A percentile compares a stretch with the other conserved stretches of the same genome.
phyloP scores from a whole-genome alignment of 2,329 filamentous ascomycete species.

The Paecilomyces formosus region DNA sequence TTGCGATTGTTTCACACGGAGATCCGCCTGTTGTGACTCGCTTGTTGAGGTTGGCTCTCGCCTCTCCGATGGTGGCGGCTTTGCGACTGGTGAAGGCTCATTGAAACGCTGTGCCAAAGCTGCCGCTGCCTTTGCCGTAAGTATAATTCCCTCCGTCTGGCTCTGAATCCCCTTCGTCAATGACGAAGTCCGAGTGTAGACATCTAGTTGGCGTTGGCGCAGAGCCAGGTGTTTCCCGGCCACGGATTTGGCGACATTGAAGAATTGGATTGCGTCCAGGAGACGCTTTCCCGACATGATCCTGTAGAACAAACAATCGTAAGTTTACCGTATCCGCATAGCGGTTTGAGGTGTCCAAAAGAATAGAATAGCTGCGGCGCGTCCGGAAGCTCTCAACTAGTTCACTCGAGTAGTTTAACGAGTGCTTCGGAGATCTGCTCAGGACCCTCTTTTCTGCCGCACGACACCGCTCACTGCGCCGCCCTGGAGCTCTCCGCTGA shows the following conservation, averaged over 20 bases:
- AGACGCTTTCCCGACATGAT: conserved; percentile 53
- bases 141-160: conserved; percentile 54
- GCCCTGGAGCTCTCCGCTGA: not conserved
- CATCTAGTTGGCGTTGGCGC: conserved; percentile 54
- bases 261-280: conserved; percentile 63
- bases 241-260: conserved; percentile 62
- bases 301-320: not conserved
- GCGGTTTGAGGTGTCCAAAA: not conserved
- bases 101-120: conserved; percentile 52
- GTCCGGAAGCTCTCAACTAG: not conserved
- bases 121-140: conserved; percentile 55
- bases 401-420: not conserved
- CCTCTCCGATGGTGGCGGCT: conserved; percentile 13
- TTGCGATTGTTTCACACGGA: conserved; percentile 41
- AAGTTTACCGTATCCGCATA: conserved; percentile 13
- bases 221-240: conserved; percentile 56
- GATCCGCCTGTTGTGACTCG: conserved; percentile 9
- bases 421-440: not conserved
- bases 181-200: conserved; percentile 58
- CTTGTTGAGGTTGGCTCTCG: conserved; percentile 5
- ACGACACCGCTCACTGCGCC: conserved; percentile 1
- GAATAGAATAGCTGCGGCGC: not conserved
- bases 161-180: conserved; percentile 55
- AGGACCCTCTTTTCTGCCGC: conserved; percentile 7
- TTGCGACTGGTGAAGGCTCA: conserved; percentile 30